Percentiles rank a stretch among this genome's conserved stretches.
phyloP scores from a whole-genome alignment of 169 alveolate species.

The Plasmodium fragile region DNA sequence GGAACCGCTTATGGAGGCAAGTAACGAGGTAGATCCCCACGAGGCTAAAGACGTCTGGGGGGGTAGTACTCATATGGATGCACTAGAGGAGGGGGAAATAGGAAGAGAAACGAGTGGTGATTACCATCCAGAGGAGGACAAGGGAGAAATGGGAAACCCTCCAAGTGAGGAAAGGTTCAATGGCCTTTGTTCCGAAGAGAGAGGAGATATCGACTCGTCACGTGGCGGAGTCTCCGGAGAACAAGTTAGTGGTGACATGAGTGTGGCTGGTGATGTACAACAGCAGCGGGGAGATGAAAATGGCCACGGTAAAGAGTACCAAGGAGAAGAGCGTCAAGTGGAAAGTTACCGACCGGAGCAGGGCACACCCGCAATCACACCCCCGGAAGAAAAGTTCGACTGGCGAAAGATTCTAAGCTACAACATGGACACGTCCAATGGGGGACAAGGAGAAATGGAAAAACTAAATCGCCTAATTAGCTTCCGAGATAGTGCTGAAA shows the following conservation, averaged over 20 bases:
- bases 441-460: not conserved
- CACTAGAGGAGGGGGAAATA: not conserved
- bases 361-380: not conserved
- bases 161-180: not conserved
- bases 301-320: not conserved
- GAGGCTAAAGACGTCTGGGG: not conserved
- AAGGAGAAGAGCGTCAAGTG: not conserved
- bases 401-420: not conserved
- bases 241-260: not conserved
- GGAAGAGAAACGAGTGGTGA: not conserved
- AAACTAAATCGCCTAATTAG: not conserved
- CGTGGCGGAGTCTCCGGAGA: not conserved
- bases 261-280: not conserved
- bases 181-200: not conserved
- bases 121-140: not conserved
- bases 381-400: not conserved
- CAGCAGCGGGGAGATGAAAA: not conserved
- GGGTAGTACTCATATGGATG: not conserved
- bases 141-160: not conserved
- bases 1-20: not conserved
- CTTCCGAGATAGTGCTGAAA: conserved; percentile 33
- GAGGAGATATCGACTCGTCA: not conserved
- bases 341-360: not conserved
- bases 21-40: not conserved
- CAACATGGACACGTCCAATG: not conserved